Conservation (phyloP, 208 protist genomes). For the Lotmaria passim region DNA sequence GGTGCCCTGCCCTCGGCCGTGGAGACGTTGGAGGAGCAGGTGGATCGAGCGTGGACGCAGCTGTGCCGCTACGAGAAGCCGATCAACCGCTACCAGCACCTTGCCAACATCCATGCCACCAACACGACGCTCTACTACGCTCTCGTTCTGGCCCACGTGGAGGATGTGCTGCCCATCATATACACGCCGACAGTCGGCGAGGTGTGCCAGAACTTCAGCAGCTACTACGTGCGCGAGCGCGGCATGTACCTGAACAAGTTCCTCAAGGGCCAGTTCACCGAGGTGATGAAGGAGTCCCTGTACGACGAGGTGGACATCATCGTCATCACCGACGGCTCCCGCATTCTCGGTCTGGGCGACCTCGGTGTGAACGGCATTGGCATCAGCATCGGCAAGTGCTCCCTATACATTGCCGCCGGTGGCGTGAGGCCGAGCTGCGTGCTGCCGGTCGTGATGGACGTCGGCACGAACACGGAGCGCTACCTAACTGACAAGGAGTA, state of each 20-base stretch:
- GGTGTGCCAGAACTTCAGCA: conserved; percentile 91
- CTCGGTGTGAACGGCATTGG: conserved; percentile 96
- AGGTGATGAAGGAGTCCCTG: conserved; percentile 82
- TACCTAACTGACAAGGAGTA: conserved; percentile 84
- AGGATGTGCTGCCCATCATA: conserved; percentile 83
- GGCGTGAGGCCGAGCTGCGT: conserved; percentile 85
- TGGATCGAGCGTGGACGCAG: conserved; percentile 71
- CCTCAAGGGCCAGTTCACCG: conserved; percentile 82
- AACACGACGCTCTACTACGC: conserved; percentile 89
- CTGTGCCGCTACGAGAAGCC: conserved; percentile 77
- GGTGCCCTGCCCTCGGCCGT: conserved; percentile 69
- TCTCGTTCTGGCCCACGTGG: conserved; percentile 69
- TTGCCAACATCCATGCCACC: conserved; percentile 62
- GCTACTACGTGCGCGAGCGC: conserved; percentile 75
- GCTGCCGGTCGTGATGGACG: conserved; percentile 92
- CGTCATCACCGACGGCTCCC: conserved; percentile 96
- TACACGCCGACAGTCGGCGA: conserved; percentile 94
- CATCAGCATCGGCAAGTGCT: conserved; percentile 95
- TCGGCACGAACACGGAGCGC: conserved; percentile 90
- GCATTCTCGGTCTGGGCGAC: conserved; percentile 96
- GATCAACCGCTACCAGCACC: conserved; percentile 86
- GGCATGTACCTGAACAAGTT: conserved; percentile 91
- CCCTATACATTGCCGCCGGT: conserved; percentile 91
- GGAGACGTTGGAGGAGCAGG: conserved; percentile 84
- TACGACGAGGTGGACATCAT: conserved; percentile 89